phyloP scores from a whole-genome alignment of 768 basidiomycete species.

The Lenzites betulinus region DNA sequence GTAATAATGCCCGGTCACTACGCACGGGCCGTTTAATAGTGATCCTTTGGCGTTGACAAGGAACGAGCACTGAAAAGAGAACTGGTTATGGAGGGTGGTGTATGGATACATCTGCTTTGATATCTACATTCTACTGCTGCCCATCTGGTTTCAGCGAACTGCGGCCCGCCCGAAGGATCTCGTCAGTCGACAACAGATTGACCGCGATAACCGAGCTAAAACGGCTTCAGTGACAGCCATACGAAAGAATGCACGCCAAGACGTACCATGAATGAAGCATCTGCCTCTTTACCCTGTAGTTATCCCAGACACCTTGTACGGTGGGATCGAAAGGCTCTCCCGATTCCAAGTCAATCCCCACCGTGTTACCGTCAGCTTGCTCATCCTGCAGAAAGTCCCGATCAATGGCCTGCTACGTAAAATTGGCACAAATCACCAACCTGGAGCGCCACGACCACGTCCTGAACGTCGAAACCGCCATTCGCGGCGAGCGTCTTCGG shows the following conservation, averaged over 20 bases:
- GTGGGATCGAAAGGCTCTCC: constrained; percentile 97
- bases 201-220: constrained; percentile 88
- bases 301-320: constrained; percentile 97
- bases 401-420: not conserved
- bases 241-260: not conserved
- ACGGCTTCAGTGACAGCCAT: constrained; percentile 26
- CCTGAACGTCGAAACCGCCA: constrained; percentile 97
- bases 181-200: constrained; percentile 93
- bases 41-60: not conserved
- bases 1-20: constrained; percentile 16
- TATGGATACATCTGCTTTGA: constrained; percentile 13
- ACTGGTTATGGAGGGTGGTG: not conserved
- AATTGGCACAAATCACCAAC: constrained; percentile 35
- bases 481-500: constrained; percentile 97
- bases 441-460: constrained; percentile 89
- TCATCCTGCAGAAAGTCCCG: constrained; percentile 62
- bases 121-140: constrained; percentile 42
- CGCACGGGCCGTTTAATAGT: constrained; percentile 17
- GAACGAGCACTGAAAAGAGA: not conserved
- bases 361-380: constrained; percentile 88
- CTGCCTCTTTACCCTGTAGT: constrained; percentile 97
- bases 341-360: constrained; percentile 89
- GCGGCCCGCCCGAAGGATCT: constrained; percentile 88
- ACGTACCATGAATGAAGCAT: constrained; percentile 96
- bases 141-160: constrained; percentile 86